Base-by-base conservation (phyloP, 192 early-diverging fungal genomes). In the Martensiomyces pterosporus region DNA sequence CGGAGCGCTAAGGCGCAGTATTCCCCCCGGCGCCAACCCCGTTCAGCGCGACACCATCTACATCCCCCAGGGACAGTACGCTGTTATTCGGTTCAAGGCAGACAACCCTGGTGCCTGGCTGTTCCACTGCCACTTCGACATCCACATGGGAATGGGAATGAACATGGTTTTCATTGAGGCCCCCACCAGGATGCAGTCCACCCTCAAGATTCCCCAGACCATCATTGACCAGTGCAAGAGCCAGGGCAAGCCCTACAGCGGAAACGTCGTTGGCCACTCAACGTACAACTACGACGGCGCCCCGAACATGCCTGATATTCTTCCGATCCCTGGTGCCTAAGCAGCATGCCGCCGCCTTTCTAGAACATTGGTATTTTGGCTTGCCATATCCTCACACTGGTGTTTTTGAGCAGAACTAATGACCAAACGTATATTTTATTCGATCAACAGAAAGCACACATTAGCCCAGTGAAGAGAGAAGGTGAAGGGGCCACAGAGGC, bases 1-100 rank as follows among this genome's bases (percentile, higher is more conserved):
- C 13, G 57, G 64, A 48, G 51, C 60, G 35, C 36, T 78, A 6
- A 64, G 82, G 13, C 78, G 87, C 54, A 10, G 36, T 13, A 57
- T 67, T n/a, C n/a, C n/a, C 2, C 16, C 35, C 9, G 32, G 25
- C 21, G 39, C 21, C 10, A 38, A 33, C 22, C 50, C 59, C 4
- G 22, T 69, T 21, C 45, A 43, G 40, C 58, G 66, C 27, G 91
- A 94, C 50, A 85, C 83, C 2, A 68, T 91, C 14, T 58, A 78
- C 9, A 72, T 91, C 2, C 80, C 77, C 23, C 53, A 46, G 18
- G 59, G 75, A 27, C 64, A 83, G 33, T 86, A 80, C 47, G 75
- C 75, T 15, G 75, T 85, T 29, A 71, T 93, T 33, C 79, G 88
- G 19, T 89, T 89, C 64, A 49, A 64, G 16, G 85, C 85, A 12